Base-by-base conservation (phyloP, 179 eudicot species). In the Actinidia chinensis region DNA sequence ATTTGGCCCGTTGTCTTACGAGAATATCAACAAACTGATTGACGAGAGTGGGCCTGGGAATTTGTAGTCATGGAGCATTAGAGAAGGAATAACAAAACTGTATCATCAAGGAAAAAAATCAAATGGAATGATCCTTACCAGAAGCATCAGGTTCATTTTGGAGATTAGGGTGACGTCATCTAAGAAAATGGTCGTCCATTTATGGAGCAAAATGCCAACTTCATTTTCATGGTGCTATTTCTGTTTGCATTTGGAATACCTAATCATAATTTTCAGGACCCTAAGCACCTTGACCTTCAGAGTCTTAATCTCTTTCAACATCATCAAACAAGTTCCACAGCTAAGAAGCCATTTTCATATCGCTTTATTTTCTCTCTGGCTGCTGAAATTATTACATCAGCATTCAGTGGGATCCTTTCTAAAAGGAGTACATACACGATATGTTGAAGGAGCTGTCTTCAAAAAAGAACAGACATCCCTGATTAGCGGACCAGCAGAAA, bases 361-460 rank as follows among this genome's bases (percentile, higher is more conserved):
- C 71, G 83, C 72, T 86, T 90, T 43, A 96, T 87, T 75, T 91
- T 94, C 85, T 96, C 99, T 87, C 89, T 85, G 46, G 99, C 99
- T 47, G 84, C 75, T 77, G 97, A 78, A 67, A 96, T 80, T 73
- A 96, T 79, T 71, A 89, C 82, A 79, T 94, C 98, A 61, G 94
- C 90, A 84, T 92, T n/a, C 97, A 78, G 84, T 90, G 55, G 98
- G 97, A 87, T 96, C 97, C 86, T 96, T 96, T 75, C 98, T 84
- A 72, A 76, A 96, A 61, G 97, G 93, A 54, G 93, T 84, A 2
- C 95, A 88, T 20, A 96, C 91, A 72, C 95, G 87, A 77, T 96
- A 96, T 1, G 99, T 96, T 20, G 99, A 96, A 81, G 99, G 99
- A 68, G 99, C 99, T 58, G 91, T 87, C 98, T 91, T 83, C 94